Percentiles rank a stretch among this genome's conserved stretches.
Evolutionary conservation across 768 basidiomycete genomes (phyloP).

Genomic region (Serendipita sp.): DNA sequence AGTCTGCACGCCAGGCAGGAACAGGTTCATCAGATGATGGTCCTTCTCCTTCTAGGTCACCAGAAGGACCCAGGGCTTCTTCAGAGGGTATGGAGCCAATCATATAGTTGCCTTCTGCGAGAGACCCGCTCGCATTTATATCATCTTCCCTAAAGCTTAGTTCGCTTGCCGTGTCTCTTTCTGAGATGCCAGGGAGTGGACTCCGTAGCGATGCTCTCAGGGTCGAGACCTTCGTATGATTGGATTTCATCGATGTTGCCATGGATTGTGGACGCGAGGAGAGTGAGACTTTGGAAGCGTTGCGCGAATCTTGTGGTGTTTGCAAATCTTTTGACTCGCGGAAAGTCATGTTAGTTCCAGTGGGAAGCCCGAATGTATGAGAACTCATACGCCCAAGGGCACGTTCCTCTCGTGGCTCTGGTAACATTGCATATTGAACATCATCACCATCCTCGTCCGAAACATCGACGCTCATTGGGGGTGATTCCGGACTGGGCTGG

Average conservation of each 20-base stretch:
- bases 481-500: not conserved
- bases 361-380: conserved; percentile 1
- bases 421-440: not conserved
- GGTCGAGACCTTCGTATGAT: not conserved
- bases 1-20: not conserved
- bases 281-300: not conserved
- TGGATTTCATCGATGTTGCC: not conserved
- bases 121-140: not conserved
- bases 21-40: not conserved
- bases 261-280: not conserved
- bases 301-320: not conserved
- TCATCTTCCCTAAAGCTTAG: conserved; percentile 2
- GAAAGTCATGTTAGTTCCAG: not conserved
- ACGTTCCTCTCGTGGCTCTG: not conserved
- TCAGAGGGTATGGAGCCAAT: not conserved
- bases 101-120: not conserved
- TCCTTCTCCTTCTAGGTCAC: not conserved
- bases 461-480: not conserved
- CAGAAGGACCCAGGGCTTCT: not conserved
- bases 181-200: not conserved
- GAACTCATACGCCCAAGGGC: not conserved
- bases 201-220: not conserved
- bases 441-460: not conserved
- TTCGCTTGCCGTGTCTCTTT: conserved; percentile 2
- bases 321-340: not conserved